Percentiles rank a stretch among this genome's conserved stretches.
phyloP scores from a whole-genome alignment of 768 basidiomycete genomes.

The Cystoderma amianthinum region DNA sequence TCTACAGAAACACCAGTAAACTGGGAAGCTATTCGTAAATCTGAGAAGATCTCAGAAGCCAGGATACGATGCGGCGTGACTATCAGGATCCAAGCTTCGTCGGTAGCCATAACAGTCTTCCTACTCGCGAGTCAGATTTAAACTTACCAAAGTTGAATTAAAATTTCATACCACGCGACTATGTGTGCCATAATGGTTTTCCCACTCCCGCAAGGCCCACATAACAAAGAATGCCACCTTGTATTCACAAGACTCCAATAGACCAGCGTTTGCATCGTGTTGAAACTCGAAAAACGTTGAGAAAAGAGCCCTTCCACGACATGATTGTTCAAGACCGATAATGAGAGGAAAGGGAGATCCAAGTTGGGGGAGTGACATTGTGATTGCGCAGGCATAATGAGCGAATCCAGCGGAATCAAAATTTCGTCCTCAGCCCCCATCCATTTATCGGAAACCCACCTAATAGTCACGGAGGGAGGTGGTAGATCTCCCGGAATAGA shows the following conservation, averaged over 20 bases:
- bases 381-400: conserved; percentile 69
- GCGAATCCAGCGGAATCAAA: conserved; percentile 49
- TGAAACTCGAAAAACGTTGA: conserved; percentile 49
- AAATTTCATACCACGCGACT: conserved; percentile 55
- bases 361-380: conserved; percentile 55
- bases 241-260: conserved; percentile 80
- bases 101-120: conserved; percentile 38
- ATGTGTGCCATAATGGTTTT: conserved; percentile 72
- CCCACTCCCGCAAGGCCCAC: conserved; percentile 75
- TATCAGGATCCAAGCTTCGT: conserved; percentile 52
- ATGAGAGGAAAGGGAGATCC: conserved; percentile 68
- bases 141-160: not conserved
- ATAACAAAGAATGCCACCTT: conserved; percentile 59
- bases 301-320: conserved; percentile 39
- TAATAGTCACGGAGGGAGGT: conserved; percentile 64
- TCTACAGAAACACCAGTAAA: conserved; percentile 33
- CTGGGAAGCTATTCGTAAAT: conserved; percentile 35
- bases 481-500: conserved; percentile 53
- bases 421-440: conserved; percentile 82
- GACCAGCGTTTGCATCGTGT: conserved; percentile 83
- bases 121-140: conserved; percentile 28
- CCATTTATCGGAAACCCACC: conserved; percentile 89
- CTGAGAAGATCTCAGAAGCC: conserved; percentile 48
- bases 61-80: conserved; percentile 53
- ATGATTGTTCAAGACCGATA: conserved; percentile 42